A percentile compares a stretch with the other conserved stretches of the same genome.
Evolutionary conservation across 139 green algal genomes (phyloP).

Genomic region (Yamagishiella unicocca): DNA sequence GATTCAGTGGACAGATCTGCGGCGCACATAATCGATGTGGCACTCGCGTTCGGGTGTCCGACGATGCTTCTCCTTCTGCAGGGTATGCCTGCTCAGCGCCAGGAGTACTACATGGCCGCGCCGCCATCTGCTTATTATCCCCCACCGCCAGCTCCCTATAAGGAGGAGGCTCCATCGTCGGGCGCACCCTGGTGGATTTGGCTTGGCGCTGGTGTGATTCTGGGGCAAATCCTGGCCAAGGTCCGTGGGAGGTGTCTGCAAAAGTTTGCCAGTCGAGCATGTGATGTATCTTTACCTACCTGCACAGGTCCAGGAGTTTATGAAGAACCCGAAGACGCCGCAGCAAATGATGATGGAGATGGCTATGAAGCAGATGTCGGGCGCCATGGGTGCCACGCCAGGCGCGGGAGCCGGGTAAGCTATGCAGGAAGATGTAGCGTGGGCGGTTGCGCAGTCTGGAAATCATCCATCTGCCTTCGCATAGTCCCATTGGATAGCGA

Average conservation of each 20-base stretch:
- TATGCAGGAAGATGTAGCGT: no score
- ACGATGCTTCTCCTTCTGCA: no score
- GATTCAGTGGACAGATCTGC: no score
- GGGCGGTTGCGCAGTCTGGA: no score
- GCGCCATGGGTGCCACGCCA: constrained; percentile 46
- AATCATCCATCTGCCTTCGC: no score
- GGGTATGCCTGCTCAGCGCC: constrained; percentile 19
- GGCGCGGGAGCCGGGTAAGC: constrained; percentile 43
- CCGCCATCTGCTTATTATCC: constrained; percentile 45
- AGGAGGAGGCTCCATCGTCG: constrained; percentile 28
- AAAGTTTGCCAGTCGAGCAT: not conserved
- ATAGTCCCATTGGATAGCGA: no score
- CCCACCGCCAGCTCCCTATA: constrained; percentile 31
- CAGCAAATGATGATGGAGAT: constrained; percentile 78
- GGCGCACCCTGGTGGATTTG: constrained; percentile 67
- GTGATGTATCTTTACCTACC: not conserved
- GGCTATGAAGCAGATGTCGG: constrained; percentile 77
- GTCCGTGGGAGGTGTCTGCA: constrained; percentile 15
- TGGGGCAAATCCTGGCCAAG: constrained; percentile 50
- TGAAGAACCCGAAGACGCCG: constrained; percentile 72
- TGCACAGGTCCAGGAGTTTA: constrained; percentile 67
- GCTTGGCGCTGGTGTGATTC: constrained; percentile 59
- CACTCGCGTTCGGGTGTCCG: no score
- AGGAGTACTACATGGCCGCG: constrained; percentile 60
- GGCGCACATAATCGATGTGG: no score